Base-by-base conservation (phyloP, 176 grass and related monocot genomes). In the Tillandsia fasciculata region DNA sequence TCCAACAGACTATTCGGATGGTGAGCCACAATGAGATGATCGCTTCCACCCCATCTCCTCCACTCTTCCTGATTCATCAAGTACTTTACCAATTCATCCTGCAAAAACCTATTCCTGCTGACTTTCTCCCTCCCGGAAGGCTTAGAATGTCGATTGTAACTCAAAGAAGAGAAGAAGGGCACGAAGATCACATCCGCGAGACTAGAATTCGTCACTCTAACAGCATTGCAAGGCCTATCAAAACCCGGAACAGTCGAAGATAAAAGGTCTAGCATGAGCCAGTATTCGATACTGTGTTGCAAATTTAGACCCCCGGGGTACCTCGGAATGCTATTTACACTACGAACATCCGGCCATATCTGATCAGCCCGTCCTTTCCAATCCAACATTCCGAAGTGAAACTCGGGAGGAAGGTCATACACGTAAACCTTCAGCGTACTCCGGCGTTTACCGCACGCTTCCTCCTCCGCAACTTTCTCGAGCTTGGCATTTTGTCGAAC, bases 231-330 rank as follows among this genome's bases (percentile, higher is more conserved):
- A 0, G 91, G 85, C 71, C 87, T 65, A 61, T n/a, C 28, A 1
- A 65, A 52, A 65, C n/a, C 22, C 6, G 70, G 70, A 18, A 66
- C 15, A 26, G 72, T 53, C 27, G 87, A 96, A 47, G 91, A 83
- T 0, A 91, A 85, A 52, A 96, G 82, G 75, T 91, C 88, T 49
- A 96, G 70, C 5, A 81, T 77, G 23, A 96, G 91, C 88, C 88
- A 96, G 53, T 96, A 96, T 64, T 80, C 91, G 48, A 91, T 83
- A 76, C 88, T 96, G 77, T 96, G 91, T 74, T 96, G 91, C 74
- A 91, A 81, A 82, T 96, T 96, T 70, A 96, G 74, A 12, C 85
- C 85, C 49, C 91, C 91, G 1, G 91, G 91, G 75, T 96, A 96
- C 68, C 52, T 84, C 50, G 83, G 91, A 70, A 80, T 73, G 49